Evolutionary conservation across 306 rosid species (phyloP).

Genomic region (Medicago arabica): DNA sequence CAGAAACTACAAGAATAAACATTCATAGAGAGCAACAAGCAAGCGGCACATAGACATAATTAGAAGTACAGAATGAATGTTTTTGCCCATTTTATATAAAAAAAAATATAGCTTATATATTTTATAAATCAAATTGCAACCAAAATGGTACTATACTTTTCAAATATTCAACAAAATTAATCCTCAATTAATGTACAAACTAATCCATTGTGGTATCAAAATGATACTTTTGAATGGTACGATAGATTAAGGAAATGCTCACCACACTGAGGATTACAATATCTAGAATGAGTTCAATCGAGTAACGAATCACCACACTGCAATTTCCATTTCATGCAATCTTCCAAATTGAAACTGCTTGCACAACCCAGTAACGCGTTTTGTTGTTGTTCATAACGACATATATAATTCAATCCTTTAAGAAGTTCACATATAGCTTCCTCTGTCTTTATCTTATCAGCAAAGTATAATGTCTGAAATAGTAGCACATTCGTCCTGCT

Average conservation of each 20-base stretch:
- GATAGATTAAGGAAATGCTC: constrained; percentile 48
- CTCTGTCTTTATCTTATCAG: constrained; percentile 82
- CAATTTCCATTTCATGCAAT: constrained; percentile 86
- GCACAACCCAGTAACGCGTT: constrained; percentile 89
- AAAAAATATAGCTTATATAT: constrained; percentile 47
- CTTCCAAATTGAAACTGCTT: constrained; percentile 90
- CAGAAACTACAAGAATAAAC: not conserved
- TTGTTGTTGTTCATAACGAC: constrained; percentile 95
- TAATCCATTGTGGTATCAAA: constrained; percentile 50
- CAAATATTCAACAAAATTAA: constrained; percentile 46
- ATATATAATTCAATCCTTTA: constrained; percentile 89
- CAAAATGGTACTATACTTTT: constrained; percentile 41
- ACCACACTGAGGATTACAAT: constrained; percentile 46
- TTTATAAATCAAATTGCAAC: constrained; percentile 48
- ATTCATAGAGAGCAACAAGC: not conserved
- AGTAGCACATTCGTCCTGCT: constrained; percentile 76
- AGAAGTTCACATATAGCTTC: constrained; percentile 84
- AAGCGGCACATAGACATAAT: constrained; percentile 40
- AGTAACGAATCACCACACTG: constrained; percentile 67
- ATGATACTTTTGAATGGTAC: constrained; percentile 36
- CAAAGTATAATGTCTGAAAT: constrained; percentile 85
- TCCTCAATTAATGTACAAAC: constrained; percentile 50
- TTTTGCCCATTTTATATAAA: constrained; percentile 37
- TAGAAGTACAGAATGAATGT: constrained; percentile 39
- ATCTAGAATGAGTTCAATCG: constrained; percentile 50